Percentiles rank a stretch among this genome's conserved stretches.
Evolutionary conservation across 257 asterid genomes (phyloP).

Genomic region (Solanum dulcamara): DNA sequence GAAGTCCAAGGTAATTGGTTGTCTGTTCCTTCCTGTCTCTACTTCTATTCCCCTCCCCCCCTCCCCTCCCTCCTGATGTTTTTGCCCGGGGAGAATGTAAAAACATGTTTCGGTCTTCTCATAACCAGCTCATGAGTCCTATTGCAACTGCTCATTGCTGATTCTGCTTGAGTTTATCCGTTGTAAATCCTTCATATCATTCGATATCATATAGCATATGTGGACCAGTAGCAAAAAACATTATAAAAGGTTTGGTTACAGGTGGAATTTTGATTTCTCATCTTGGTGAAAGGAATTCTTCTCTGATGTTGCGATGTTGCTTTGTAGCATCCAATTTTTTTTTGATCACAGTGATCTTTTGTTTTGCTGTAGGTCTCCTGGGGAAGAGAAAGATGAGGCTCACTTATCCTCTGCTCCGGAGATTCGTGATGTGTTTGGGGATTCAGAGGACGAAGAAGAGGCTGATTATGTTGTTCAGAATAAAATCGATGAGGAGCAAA

Average conservation of each 20-base stretch:
- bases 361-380: constrained; percentile 38
- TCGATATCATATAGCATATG: neutral
- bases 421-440: constrained; percentile 88
- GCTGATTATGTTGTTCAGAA: constrained; percentile 38
- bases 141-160: neutral
- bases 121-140: neutral
- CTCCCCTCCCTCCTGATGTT: neutral
- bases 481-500: constrained; percentile 45
- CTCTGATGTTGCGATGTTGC: neutral
- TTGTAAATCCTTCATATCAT: neutral
- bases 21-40: neutral
- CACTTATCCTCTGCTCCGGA: constrained; percentile 63
- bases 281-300: neutral
- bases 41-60: neutral
- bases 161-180: neutral
- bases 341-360: neutral
- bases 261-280: neutral
- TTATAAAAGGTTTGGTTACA: neutral
- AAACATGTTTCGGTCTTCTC: neutral
- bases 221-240: neutral
- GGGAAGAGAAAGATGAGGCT: constrained; percentile 54
- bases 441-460: constrained; percentile 77
- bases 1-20: constrained; percentile 47
- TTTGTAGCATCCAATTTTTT: neutral
- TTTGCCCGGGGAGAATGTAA: neutral